These are phyloP conservation scores for Ogataea wickerhamii DNA, from an alignment of 805 yeast species.

Conservation along the genomic window DNA sequence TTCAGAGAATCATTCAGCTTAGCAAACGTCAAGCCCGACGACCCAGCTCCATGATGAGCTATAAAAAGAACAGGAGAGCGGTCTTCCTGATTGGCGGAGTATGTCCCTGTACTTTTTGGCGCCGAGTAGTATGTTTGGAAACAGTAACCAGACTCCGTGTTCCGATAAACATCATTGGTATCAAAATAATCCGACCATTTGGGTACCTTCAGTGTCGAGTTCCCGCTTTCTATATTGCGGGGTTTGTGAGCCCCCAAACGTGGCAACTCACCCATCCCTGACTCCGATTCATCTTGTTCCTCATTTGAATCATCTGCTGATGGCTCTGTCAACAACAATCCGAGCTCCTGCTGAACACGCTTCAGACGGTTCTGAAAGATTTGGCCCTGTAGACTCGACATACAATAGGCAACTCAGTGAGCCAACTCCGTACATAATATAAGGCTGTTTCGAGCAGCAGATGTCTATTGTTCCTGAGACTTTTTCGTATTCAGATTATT, in stretches of 20 bases:
- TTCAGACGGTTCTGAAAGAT: constrained; percentile 25
- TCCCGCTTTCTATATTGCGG: neutral
- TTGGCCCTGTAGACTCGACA: constrained; percentile 28
- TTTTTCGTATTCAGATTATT: too few relatives aligned
- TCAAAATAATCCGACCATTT: constrained; percentile 37
- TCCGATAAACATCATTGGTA: constrained; percentile 21
- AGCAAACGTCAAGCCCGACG: constrained; percentile 77
- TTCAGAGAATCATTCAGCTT: constrained; percentile 44
- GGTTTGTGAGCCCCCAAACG: constrained; percentile 2
- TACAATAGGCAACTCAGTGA: too few relatives aligned
- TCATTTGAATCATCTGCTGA: constrained; percentile 11
- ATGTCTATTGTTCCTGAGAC: too few relatives aligned
- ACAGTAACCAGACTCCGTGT: constrained; percentile 23
- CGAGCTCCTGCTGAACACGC: constrained; percentile 22
- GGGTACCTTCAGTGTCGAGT: constrained; percentile 7
- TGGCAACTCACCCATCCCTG: constrained; percentile 10
- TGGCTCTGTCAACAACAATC: constrained; percentile 11
- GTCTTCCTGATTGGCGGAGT: constrained; percentile 9
- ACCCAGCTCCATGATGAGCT: constrained; percentile 95
- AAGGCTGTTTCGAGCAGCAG: too few relatives aligned
- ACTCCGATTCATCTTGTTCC: constrained; percentile 11
- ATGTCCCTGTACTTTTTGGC: constrained; percentile 35
- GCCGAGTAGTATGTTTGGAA: constrained; percentile 58
- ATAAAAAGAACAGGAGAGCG: constrained; percentile 56
- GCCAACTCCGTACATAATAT: too few relatives aligned